Evolutionary conservation across 345 rosid species (phyloP).

Genomic region (Eucalyptus lansdowneana): DNA sequence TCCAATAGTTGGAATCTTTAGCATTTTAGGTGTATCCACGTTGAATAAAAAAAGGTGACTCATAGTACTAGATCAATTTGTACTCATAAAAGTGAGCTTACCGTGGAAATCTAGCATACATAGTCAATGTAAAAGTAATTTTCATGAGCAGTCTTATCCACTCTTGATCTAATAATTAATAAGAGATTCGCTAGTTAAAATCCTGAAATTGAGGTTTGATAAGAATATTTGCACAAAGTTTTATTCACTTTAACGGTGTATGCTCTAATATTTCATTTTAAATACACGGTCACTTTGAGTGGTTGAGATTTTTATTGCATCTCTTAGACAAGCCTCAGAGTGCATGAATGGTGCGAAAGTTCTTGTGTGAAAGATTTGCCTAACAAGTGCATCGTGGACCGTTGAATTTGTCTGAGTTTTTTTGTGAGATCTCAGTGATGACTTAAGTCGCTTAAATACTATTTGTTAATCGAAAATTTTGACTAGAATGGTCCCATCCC

Average conservation of each 20-base stretch:
- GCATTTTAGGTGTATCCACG: too few relatives aligned
- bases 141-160: not conserved
- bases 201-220: too few relatives aligned
- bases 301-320: not conserved
- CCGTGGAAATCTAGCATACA: rapidly evolving
- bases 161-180: too few relatives aligned
- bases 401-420: not conserved
- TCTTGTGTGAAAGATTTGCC: not conserved
- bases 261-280: not conserved
- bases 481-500: not conserved
- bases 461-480: not conserved
- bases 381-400: not conserved
- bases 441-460: not conserved
- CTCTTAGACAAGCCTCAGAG: not conserved
- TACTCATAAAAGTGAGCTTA: not conserved
- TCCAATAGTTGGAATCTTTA: not conserved
- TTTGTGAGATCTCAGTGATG: not conserved
- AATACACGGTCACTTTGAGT: rapidly evolving
- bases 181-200: not conserved
- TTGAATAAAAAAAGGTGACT: too few relatives aligned
- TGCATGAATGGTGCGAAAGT: not conserved
- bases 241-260: not conserved
- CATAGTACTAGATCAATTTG: not conserved
- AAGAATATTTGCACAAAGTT: not conserved
- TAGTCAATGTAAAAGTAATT: slow-evolving; percentile 10